These are phyloP conservation scores for Podochytrium sp. DNA, from an alignment of 192 early-diverging fungal species.

Conservation along the genomic window DNA sequence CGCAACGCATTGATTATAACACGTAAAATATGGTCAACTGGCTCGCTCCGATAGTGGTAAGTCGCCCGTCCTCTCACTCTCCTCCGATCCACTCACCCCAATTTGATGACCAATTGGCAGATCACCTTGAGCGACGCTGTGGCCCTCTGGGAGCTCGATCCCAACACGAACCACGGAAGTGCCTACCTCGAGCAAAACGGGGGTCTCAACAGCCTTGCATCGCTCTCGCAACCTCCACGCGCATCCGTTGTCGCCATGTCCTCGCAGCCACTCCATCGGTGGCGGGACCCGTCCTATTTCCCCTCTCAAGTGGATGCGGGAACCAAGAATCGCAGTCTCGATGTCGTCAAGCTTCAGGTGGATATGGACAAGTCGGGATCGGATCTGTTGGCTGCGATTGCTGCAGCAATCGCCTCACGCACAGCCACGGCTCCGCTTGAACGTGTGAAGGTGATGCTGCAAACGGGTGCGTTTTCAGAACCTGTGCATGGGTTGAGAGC, in stretches of 20 bases:
- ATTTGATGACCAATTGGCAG: slow-evolving; percentile 12
- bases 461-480: slow-evolving; percentile 5
- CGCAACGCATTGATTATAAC: no score
- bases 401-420: slow-evolving; percentile 85
- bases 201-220: neutral
- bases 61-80: no score
- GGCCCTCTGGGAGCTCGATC: slow-evolving; percentile 28
- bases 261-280: neutral
- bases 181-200: slow-evolving; percentile 56
- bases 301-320: neutral
- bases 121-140: slow-evolving; percentile 4
- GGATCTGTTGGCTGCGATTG: slow-evolving; percentile 68
- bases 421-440: slow-evolving; percentile 89
- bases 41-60: no score
- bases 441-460: slow-evolving; percentile 82
- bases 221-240: neutral
- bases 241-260: neutral
- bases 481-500: neutral
- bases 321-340: neutral
- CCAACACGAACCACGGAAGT: slow-evolving; percentile 1
- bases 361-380: neutral
- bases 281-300: neutral
- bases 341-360: neutral
- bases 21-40: no score
- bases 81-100: no score